Conservation (phyloP, 331 rosid genomes). For the Quercus lobata region DNA sequence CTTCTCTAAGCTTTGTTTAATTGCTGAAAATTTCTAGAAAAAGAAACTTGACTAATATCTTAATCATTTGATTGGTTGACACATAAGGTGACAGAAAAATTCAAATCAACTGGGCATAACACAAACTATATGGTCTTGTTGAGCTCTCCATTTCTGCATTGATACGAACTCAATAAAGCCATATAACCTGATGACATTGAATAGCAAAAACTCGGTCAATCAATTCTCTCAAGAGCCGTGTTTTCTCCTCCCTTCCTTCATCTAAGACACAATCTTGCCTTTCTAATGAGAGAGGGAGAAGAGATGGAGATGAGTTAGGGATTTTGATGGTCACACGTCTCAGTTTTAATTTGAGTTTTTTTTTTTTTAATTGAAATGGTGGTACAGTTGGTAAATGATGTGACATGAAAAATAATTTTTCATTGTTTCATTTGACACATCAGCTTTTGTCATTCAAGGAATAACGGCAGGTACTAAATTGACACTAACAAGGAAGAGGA, state of each 20-base stretch:
- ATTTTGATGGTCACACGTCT: too few species aligned
- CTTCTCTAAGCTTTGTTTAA: background rate
- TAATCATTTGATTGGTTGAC: background rate
- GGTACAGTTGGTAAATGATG: too few species aligned
- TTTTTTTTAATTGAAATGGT: too few species aligned
- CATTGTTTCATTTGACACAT: too few species aligned
- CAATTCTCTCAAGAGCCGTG: background rate
- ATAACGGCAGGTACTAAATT: too few species aligned
- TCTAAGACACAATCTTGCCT: background rate
- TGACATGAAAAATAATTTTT: too few species aligned
- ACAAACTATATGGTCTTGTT: background rate
- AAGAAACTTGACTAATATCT: background rate
- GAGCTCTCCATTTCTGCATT: background rate
- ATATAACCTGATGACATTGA: background rate
- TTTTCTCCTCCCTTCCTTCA: background rate
- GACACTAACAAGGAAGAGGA: too few species aligned
- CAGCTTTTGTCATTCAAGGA: too few species aligned
- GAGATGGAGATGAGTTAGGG: too few species aligned
- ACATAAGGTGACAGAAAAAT: background rate
- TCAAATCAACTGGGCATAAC: too few species aligned
- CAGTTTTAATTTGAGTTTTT: too few species aligned
- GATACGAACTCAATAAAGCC: background rate
- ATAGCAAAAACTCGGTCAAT: background rate
- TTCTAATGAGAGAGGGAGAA: background rate
- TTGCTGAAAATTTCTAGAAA: background rate